Evolutionary conservation across 1,284 basidiomycete species (phyloP).

Genomic region (Microbotryomycetes sp.): DNA sequence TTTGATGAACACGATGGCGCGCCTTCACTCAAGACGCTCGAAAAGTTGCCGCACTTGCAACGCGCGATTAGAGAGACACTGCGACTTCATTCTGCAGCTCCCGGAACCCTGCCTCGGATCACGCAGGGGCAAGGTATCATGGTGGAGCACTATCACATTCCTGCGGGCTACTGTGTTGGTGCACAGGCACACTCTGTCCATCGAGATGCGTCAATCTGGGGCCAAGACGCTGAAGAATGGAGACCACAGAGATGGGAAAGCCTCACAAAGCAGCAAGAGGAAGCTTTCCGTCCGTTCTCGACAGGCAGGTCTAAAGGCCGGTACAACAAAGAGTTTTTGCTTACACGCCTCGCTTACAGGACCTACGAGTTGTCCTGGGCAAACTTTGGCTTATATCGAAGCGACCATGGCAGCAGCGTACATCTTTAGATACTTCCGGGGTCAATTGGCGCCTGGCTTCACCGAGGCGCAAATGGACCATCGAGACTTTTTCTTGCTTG

Average conservation of each 20-base stretch:
- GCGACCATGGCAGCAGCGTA: neutral
- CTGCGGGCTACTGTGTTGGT: neutral
- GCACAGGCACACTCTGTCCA: neutral
- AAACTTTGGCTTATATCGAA: neutral
- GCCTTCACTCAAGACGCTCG: neutral
- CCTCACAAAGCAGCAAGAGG: neutral
- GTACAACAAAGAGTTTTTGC: neutral
- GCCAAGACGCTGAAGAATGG: neutral
- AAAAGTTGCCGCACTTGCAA: neutral
- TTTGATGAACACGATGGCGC: neutral
- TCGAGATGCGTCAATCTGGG: neutral
- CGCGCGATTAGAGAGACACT: neutral
- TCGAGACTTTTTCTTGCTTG: neutral
- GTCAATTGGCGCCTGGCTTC: neutral
- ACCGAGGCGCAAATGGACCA: neutral
- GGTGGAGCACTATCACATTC: neutral
- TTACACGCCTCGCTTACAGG: neutral
- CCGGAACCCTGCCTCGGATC: neutral
- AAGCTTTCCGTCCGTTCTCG: neutral
- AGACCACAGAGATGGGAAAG: neutral
- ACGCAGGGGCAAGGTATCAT: neutral
- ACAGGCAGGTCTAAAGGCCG: neutral
- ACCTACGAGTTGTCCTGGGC: neutral
- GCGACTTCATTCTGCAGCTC: neutral
- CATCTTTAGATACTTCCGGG: neutral